Base-by-base conservation (phyloP, 805 yeast species). In the Saccharomycopsis fibuligera region DNA sequence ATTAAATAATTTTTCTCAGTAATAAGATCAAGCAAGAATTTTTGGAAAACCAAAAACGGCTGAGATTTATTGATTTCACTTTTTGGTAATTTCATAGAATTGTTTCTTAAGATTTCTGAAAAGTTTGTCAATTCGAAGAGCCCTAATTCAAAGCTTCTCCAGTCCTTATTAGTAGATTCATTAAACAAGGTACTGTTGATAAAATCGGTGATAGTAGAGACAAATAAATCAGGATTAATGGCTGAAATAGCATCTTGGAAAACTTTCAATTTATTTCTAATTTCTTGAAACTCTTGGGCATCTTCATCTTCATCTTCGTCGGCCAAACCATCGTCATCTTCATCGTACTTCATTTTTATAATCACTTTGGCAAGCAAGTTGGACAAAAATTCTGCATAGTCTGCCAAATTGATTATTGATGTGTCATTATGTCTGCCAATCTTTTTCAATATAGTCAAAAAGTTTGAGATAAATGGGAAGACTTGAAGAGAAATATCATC, bases 71-170 rank as follows among this genome's bases (percentile, higher is more conserved):
- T 70, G 29, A 88, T 73, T 64, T 81, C 82, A 19, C 70, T 72
- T 60, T 86, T 81, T 37, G 83, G 82, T 36, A 85, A 60, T 57
- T 80, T 80, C 64, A 88, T 77, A n/a, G 83, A 64, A 56, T 87
- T 87, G 58, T 81, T 85, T 63, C 87, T 79, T 50, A 90, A 70
- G 48, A 86, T 76, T 53, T 91, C 98, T 44, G 89, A 80, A 56
- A 83, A 81, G 56, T 81, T 83, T 46, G 79, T 76, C 60, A 93
- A 73, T 65, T 90, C 95, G 62, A 73, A 89, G 45, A 93, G 69
- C 2, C 96, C 97, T 54, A 93, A 72, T 65, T 93, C 99, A 35
- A 87, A 72, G 24, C 75, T 78, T 61, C 88, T 78, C 98, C 98
- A 90, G 55, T 81, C 78, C 5, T 22, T 30, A 8, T 21, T 25